phyloP scores from a whole-genome alignment of 495 filamentous ascomycete genomes.

The Collariella sp. region DNA sequence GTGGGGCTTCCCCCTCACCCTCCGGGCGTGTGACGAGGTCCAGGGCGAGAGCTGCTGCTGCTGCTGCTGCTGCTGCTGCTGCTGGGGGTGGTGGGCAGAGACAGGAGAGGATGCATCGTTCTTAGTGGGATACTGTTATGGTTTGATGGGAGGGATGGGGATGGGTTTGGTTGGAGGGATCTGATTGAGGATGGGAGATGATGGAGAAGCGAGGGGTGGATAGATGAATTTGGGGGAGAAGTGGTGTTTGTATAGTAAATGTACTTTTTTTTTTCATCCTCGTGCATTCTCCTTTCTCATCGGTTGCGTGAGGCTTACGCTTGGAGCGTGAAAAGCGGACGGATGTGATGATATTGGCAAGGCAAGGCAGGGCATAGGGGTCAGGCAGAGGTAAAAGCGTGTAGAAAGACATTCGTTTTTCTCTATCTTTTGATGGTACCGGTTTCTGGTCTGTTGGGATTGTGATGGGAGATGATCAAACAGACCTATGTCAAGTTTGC shows the following conservation, averaged over 20 bases:
- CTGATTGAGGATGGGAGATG: no score
- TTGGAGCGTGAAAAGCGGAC: not conserved
- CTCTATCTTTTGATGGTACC: no score
- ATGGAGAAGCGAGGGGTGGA: no score
- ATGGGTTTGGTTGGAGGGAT: not conserved
- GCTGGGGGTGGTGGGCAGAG: not conserved
- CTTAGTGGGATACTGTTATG: not conserved
- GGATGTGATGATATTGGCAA: not conserved
- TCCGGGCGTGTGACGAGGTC: no score
- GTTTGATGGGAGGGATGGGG: not conserved
- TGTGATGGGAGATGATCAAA: no score
- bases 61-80: not conserved
- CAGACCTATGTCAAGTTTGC: no score
- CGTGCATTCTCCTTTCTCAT: not conserved
- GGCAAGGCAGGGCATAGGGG: no score
- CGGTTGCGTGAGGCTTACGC: not conserved
- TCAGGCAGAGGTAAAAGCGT: no score
- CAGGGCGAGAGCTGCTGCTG: no score
- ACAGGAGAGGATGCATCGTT: not conserved
- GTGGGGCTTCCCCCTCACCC: no score
- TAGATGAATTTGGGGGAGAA: not conserved
- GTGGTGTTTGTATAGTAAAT: not conserved
- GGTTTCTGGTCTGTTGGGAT: no score
- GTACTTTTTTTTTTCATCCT: slow-evolving; percentile 1
- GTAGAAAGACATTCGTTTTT: no score